Evolutionary conservation across 345 rosid species (phyloP).

Genomic region (Anacardium occidentale): DNA sequence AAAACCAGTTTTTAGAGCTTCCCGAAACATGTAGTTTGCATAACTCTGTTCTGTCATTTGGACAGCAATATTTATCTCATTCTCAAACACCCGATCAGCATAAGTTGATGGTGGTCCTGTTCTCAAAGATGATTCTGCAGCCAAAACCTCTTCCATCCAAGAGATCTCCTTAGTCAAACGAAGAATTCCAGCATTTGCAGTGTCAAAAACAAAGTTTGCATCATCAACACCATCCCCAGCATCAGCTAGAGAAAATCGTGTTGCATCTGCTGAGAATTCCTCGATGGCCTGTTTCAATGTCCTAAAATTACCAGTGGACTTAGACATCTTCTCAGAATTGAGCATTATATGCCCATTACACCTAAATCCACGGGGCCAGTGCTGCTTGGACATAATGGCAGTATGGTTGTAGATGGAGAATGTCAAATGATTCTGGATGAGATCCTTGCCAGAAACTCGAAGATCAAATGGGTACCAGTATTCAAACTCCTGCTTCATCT

Average conservation of each 20-base stretch:
- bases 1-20: conserved; percentile 85
- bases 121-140: conserved; percentile 70
- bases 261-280: conserved; percentile 90
- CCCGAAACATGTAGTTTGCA: conserved; percentile 74
- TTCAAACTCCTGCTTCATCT: conserved; percentile 94
- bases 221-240: conserved; percentile 98
- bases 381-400: conserved; percentile 65
- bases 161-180: conserved; percentile 83
- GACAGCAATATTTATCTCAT: conserved; percentile 84
- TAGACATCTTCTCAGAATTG: conserved; percentile 94
- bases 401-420: conserved; percentile 84
- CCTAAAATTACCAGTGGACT: conserved; percentile 94
- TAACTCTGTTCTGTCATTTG: conserved; percentile 68
- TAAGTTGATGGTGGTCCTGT: conserved; percentile 63
- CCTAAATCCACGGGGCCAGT: conserved; percentile 96
- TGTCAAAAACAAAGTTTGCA: conserved; percentile 92
- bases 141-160: conserved; percentile 85
- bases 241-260: conserved; percentile 87
- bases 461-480: conserved; percentile 98
- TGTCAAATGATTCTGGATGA: conserved; percentile 91
- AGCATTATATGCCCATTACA: conserved; percentile 96
- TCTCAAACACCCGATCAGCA: conserved; percentile 85
- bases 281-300: conserved; percentile 76
- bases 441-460: conserved; percentile 95
- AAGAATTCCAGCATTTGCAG: conserved; percentile 87